phyloP scores from a whole-genome alignment of 495 filamentous ascomycete genomes.

The Penicillium verhagenii region DNA sequence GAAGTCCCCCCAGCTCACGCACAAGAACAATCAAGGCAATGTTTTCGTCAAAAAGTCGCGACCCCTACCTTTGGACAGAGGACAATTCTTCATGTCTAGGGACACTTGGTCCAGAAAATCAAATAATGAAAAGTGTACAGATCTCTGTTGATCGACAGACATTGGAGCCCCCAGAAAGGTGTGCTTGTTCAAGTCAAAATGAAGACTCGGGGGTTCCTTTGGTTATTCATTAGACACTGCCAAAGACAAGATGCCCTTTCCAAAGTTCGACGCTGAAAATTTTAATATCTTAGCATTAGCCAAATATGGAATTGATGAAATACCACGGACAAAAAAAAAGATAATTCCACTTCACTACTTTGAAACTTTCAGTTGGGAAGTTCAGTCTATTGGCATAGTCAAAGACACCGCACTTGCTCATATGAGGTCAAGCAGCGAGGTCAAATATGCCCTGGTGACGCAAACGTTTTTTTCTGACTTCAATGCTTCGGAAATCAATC shows the following conservation, averaged over 20 bases:
- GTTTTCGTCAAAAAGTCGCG: not conserved
- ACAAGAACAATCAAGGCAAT: not conserved
- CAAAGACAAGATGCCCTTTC: not conserved
- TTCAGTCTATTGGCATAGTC: too few species aligned
- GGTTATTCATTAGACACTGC: not conserved
- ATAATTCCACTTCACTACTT: too few species aligned
- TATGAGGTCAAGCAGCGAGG: too few species aligned
- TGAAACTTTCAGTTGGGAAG: too few species aligned
- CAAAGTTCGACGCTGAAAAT: not conserved
- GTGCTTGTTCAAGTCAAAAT: not conserved
- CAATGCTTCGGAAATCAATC: too few species aligned
- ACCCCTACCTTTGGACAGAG: not conserved
- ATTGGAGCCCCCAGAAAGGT: not conserved
- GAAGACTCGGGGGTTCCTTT: not conserved
- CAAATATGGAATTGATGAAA: too few species aligned
- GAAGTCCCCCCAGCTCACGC: not conserved
- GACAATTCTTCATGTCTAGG: not conserved
- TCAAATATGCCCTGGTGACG: too few species aligned
- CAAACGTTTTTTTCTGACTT: too few species aligned
- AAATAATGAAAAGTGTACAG: constrained; percentile 11
- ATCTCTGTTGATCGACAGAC: constrained; percentile 11
- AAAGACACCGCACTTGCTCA: too few species aligned
- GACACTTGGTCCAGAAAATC: not conserved
- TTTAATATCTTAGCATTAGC: too few species aligned
- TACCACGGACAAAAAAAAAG: too few species aligned